Evolutionary conservation across 805 yeast genomes (phyloP), one percentile per base, ranked within the genome.

Genomic region (Scheffersomyces stipitis): DNA sequence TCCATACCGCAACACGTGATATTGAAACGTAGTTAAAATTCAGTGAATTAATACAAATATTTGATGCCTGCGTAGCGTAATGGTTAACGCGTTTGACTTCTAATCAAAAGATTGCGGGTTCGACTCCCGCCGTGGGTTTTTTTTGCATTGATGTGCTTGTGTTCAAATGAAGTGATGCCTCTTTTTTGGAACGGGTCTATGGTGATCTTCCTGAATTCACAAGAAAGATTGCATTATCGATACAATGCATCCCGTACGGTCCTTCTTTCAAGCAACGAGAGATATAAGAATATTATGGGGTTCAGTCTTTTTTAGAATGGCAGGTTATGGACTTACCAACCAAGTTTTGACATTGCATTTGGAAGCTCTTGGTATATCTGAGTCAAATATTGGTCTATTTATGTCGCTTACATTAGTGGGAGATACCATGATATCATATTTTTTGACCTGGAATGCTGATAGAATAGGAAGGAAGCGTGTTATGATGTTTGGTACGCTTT

Each of bases 401-500:
- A 87, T 88, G 95, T 76, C 95, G 1, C 62, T 81, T 37, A 87
- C 96, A 0, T 64, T 88, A 49, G 57, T 82, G 3, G 96, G 96
- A 1, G 96, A 88, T 54, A 86, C 88, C 0, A 33, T 74, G 1
- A 68, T 88, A 14, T 84, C 95, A 4, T 82, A 81, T 51, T 36
- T 73, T 20, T 64, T 88, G 31, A 85, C 95, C 0, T 84, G 89
- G 84, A 71, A 82, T 52, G 87, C 95, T 1, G 90, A 85, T 49
- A 45, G 48, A 9, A 63, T 84, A 34, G 95, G 96, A 3, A 70
- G 91, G 31, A 64, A 89, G 28, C 49, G 61, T 15, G 83, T 87
- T 12, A 74, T 88, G 72, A 47, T 74, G 0, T 49, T 70, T 4
- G 93, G 96, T 0, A 64, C 86, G 1, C 32, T 79, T 1, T 63